Conservation (phyloP, 805 yeast genomes). For the Lipomyces spencermartinsiae region DNA sequence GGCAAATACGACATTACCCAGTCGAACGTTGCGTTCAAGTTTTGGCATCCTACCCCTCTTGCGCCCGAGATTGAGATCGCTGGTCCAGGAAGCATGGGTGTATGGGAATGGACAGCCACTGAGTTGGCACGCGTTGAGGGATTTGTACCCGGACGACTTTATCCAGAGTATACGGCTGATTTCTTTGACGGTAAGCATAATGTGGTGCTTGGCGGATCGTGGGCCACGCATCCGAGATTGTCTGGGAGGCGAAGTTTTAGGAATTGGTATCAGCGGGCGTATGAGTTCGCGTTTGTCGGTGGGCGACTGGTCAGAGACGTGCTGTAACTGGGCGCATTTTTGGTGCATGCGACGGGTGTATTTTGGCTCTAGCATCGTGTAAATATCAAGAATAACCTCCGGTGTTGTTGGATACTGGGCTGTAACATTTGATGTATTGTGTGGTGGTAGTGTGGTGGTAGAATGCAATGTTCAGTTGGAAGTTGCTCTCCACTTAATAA, state of each 20-base stretch:
- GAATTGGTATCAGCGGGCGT: slow-evolving; percentile 40
- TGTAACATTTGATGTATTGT: not conserved
- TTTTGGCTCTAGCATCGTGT: not conserved
- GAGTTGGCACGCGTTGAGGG: slow-evolving; percentile 27
- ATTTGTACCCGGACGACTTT: slow-evolving; percentile 29
- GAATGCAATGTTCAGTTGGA: not conserved
- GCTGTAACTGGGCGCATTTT: not conserved
- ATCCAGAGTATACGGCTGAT: slow-evolving; percentile 40
- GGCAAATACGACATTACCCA: slow-evolving; percentile 21
- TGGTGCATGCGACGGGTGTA: not conserved
- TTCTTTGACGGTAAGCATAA: slow-evolving; percentile 41
- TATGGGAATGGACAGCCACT: slow-evolving; percentile 40
- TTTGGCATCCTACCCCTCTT: slow-evolving; percentile 36
- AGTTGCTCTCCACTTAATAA: not conserved
- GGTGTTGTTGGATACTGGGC: not conserved
- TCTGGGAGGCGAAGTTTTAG: slow-evolving; percentile 36
- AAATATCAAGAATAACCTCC: not conserved
- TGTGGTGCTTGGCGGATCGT: slow-evolving; percentile 40
- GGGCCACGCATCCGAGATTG: slow-evolving; percentile 38
- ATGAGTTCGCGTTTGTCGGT: slow-evolving; percentile 39
- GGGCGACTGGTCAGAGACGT: slow-evolving; percentile 35
- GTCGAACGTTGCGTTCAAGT: slow-evolving; percentile 37
- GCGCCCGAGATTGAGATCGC: slow-evolving; percentile 5
- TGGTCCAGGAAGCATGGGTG: slow-evolving; percentile 38
- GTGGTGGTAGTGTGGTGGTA: not conserved